A percentile compares a stretch with the other conserved stretches of the same genome.
phyloP scores from a whole-genome alignment of 2,329 filamentous ascomycete genomes.

The Diaporthe ampelina region DNA sequence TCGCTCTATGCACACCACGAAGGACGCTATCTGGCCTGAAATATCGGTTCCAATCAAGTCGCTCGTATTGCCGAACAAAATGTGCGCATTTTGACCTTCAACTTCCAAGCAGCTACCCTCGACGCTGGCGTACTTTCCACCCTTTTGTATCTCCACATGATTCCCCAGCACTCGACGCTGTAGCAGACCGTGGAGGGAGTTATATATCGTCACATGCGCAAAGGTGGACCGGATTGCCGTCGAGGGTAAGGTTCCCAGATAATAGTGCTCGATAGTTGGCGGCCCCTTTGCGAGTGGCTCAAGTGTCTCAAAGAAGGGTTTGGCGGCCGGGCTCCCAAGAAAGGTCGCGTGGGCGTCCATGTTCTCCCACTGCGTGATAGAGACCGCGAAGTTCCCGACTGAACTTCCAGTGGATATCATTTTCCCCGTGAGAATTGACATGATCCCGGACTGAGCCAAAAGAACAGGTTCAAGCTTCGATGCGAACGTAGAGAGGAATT shows the following conservation, averaged over 20 bases:
- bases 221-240: background rate
- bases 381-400: background rate
- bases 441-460: conserved; percentile 3
- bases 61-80: too few species aligned
- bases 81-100: too few species aligned
- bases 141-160: too few species aligned
- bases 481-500: conserved; percentile 20
- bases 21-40: too few species aligned
- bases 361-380: conserved; percentile 25
- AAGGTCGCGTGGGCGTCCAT: conserved; percentile 19
- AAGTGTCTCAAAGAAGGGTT: conserved; percentile 9
- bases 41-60: too few species aligned
- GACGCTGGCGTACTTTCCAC: too few species aligned
- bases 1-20: too few species aligned
- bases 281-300: conserved; percentile 4
- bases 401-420: background rate
- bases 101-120: too few species aligned
- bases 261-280: conserved; percentile 25
- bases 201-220: background rate
- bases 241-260: background rate
- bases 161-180: too few species aligned
- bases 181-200: background rate
- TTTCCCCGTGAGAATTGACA: conserved; percentile 11
- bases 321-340: background rate
- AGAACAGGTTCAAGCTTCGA: conserved; percentile 20